Base-by-base conservation (phyloP, 768 basidiomycete genomes). In the Antrodiella citrinella region DNA sequence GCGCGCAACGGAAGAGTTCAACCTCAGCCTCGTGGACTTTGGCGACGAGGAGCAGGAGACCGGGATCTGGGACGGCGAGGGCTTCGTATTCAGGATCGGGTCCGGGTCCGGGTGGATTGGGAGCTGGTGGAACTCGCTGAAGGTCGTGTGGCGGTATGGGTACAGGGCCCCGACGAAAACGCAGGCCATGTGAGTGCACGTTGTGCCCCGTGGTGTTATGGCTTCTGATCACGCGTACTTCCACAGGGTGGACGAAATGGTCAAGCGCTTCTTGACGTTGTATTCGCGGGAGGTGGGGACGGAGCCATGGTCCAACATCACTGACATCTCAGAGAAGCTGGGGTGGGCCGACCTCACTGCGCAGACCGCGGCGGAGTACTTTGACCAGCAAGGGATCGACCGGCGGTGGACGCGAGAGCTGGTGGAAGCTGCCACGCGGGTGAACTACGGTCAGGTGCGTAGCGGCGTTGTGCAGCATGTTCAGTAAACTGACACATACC, bases 21-120 rank as follows among this genome's bases (percentile, higher is more conserved):
- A 84, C 54, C 72, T 94, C 19, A 79, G 76, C 2, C 71, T 75
- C 47, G 62, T 58, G 24, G 66, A 69, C 59, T 80, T 79, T 51
- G 60, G 65, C 2, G 69, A 72, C 13, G 70, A 76, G 19, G 30
- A 35, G 15, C 72, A 74, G 43, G 57, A 59, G 23, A 72, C 80
- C 42, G 85, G 83, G 1, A 73, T 95, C 46, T 94, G 90, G 91
- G 88, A 97, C 59, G 95, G 95, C 1, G 68, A 78, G 55, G 60
- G 79, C 26, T 77, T 94, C 48, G 60, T 89, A 21, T 62, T 89
- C 49, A 72, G 76, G 20, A 88, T 91, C 57, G 52, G 77, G 62
- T 25, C 21, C 22, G 72, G 73, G 44, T 62, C 74, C 43, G 54
- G 54, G 40, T 63, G 61, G 47, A 51, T 60, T 44, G 61, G 65